Evolutionary conservation across 768 basidiomycete genomes (phyloP), one percentile per base, ranked within the genome.

Genomic region (Ramaria rubella): DNA sequence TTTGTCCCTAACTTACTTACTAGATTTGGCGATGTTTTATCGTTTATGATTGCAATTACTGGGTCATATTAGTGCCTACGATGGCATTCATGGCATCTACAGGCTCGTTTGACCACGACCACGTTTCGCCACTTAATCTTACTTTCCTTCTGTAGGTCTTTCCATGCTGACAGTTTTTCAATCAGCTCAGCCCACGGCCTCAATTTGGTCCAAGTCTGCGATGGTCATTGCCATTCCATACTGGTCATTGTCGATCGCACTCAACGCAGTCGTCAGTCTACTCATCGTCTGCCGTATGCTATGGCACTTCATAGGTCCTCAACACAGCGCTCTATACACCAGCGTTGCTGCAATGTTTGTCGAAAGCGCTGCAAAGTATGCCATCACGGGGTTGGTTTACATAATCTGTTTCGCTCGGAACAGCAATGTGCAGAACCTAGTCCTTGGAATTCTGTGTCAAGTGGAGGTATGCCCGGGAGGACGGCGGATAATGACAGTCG

Each of bases 361-460:
- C 58, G 73, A 76, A 50, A 70, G 68, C 9, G 70, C 73, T 1
- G 59, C 65, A 1, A 40, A 67, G 15, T 72, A 72, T 51, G 45
- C 67, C 0, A 38, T 60, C 2, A 55, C 66, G 24, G 62, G 60
- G 11, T 29, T 72, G 14, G 42, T 72, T 17, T 75, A 71, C 59
- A 59, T 75, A 29, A 30, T 73, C 14, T 49, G 67, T 1, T 70
- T 65, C 42, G 67, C 63, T 1, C 19, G 61, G 1, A 52, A 65
- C 43, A 65, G 58, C 50, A 64, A 65, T 6, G 6, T 72, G 17
- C 63, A 64, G 21, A 72, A 73, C 53, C 60, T 72, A 2, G 63
- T 72, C 17, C 61, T 76, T 17, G 42, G 67, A 21, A 49, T 67
- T 12, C 49, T 75, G n/a, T 65, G 67, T 17, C 69, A 67, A 49